Percentiles rank a stretch among this genome's conserved stretches.
Evolutionary conservation across 2,329 filamentous ascomycete species (phyloP).

Genomic region (Talaromyces sp.): DNA sequence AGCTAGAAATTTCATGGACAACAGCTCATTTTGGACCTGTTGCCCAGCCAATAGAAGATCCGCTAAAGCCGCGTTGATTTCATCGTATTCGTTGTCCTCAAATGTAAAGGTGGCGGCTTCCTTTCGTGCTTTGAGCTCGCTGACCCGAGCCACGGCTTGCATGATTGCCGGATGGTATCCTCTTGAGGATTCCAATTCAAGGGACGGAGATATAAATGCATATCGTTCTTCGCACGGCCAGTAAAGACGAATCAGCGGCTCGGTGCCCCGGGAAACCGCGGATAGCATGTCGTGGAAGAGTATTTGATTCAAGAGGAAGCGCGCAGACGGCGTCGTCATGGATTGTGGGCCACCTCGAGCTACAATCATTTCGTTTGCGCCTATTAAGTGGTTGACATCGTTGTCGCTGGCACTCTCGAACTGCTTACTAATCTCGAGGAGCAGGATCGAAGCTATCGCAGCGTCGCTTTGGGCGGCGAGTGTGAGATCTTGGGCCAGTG

Average conservation of each 20-base stretch:
- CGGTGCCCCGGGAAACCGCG: neutral
- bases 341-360: neutral
- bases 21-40: neutral
- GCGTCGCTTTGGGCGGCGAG: neutral
- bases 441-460: neutral
- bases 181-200: neutral
- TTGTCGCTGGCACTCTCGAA: neutral
- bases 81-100: neutral
- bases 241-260: neutral
- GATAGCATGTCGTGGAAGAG: neutral
- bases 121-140: neutral
- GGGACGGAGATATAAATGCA: neutral
- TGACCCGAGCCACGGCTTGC: neutral
- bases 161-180: neutral
- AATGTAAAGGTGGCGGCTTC: neutral
- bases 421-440: neutral
- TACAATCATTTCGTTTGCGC: neutral
- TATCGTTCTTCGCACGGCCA: neutral
- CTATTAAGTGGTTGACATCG: neutral
- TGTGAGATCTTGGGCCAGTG: neutral
- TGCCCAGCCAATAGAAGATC: neutral
- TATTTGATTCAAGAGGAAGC: neutral
- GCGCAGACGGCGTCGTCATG: neutral
- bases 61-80: neutral
- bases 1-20: neutral